Percentiles rank a stretch among this genome's conserved stretches.
Conservation (phyloP, 2,329 filamentous ascomycete species). For the Blumeria graminis region DNA sequence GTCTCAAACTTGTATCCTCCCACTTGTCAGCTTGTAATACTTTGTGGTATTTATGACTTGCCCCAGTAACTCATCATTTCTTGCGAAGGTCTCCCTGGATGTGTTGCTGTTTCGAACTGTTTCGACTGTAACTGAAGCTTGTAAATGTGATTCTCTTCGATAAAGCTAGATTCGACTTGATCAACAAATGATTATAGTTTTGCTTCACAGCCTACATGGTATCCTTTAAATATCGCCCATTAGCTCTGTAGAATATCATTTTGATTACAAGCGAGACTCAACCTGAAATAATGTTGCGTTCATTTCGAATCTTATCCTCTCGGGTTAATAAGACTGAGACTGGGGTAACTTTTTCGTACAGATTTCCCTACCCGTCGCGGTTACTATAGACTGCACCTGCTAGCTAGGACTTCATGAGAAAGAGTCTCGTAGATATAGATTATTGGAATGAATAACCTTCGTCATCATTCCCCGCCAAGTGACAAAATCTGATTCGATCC, state of each 20-base stretch:
- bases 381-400: constrained; percentile 65
- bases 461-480: constrained; percentile 99
- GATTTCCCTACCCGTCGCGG: constrained; percentile 39
- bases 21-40: too few relatives aligned
- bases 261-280: constrained; percentile 6
- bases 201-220: constrained; percentile 22
- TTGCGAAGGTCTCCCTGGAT: constrained; percentile 33
- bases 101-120: constrained; percentile 26
- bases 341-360: neutral
- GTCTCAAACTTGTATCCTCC: constrained; percentile 93
- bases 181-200: constrained; percentile 7
- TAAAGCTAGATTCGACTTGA: constrained; percentile 35
- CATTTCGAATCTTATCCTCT: constrained; percentile 55
- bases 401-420: constrained; percentile 29
- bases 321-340: constrained; percentile 8
- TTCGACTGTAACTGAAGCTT: constrained; percentile 37
- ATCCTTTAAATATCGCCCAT: constrained; percentile 19
- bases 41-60: constrained; percentile 16
- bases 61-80: constrained; percentile 89
- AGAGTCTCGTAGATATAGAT: too few relatives aligned
- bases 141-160: constrained; percentile 69
- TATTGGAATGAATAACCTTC: constrained; percentile 32
- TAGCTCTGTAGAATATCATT: constrained; percentile 1
- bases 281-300: constrained; percentile 83
- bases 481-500: constrained; percentile 53